Percentiles rank a stretch among this genome's conserved stretches.
Conservation (phyloP, 306 rosid genomes). For the Corylus avellana region DNA sequence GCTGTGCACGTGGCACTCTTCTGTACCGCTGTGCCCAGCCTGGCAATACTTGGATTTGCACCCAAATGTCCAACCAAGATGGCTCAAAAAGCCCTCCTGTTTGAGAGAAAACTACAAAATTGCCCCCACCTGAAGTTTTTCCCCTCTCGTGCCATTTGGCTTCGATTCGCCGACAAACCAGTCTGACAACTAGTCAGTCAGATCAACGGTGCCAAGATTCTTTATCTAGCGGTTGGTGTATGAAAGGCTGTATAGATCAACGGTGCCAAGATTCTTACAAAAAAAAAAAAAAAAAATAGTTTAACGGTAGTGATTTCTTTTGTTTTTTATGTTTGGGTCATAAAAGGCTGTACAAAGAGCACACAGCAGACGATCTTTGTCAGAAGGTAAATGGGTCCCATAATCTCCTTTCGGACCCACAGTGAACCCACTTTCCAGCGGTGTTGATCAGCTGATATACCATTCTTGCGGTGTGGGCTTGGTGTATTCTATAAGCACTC, state of each 20-base stretch:
- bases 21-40: conserved; percentile 8
- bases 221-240: background rate
- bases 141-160: too few relatives aligned
- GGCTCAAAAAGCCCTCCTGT: conserved; percentile 5
- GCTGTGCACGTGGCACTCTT: conserved; percentile 35
- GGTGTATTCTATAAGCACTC: background rate
- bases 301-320: background rate
- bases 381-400: conserved; percentile 4
- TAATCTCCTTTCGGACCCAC: conserved; percentile 1
- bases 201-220: background rate
- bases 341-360: too few relatives aligned
- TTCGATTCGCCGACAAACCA: conserved; percentile 7
- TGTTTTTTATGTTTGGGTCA: too few relatives aligned
- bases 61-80: background rate
- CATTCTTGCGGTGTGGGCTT: conserved; percentile 31
- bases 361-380: background rate
- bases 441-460: conserved; percentile 31
- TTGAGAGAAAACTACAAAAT: conserved; percentile 20
- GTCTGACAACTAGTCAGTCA: background rate
- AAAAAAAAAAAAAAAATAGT: too few relatives aligned
- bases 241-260: too few relatives aligned
- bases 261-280: background rate
- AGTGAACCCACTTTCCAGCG: conserved; percentile 30
- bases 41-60: conserved; percentile 9
- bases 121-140: background rate